Conservation (phyloP, 2,329 filamentous ascomycete genomes). For the Passalora sequoiae region DNA sequence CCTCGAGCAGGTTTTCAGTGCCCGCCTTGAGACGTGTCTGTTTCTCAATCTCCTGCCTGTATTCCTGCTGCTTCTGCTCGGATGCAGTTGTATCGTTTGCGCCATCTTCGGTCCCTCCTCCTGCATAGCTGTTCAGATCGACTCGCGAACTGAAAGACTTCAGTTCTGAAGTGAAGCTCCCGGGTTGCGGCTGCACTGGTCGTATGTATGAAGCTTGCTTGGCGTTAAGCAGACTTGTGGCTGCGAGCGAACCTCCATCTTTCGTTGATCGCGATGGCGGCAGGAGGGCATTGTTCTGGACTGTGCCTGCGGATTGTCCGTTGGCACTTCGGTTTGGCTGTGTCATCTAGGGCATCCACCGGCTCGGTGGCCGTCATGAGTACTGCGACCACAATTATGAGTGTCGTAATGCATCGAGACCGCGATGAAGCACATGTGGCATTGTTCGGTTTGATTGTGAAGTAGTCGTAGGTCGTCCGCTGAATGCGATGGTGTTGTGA, state of each 20-base stretch:
- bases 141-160: constrained; percentile 65
- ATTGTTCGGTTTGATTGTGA: too few relatives aligned
- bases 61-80: constrained; percentile 67
- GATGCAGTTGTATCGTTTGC: constrained; percentile 51
- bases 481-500: too few relatives aligned
- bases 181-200: constrained; percentile 59
- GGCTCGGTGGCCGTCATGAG: constrained; percentile 20
- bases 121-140: constrained; percentile 51
- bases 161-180: constrained; percentile 86
- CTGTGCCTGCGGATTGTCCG: constrained; percentile 28
- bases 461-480: too few relatives aligned
- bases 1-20: constrained; percentile 95
- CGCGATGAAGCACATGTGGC: constrained; percentile 10
- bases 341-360: constrained; percentile 23
- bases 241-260: constrained; percentile 54
- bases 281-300: constrained; percentile 33
- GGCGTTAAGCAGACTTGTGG: constrained; percentile 52
- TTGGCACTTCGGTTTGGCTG: constrained; percentile 27
- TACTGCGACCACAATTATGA: constrained; percentile 15
- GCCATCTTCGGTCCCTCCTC: constrained; percentile 51
- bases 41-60: constrained; percentile 83
- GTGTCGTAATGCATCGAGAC: constrained; percentile 22
- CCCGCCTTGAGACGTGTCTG: constrained; percentile 98
- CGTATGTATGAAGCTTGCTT: constrained; percentile 57
- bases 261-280: constrained; percentile 42